Evolutionary conservation across 495 filamentous ascomycete species (phyloP).

Genomic region (Penicillium ucsense): DNA sequence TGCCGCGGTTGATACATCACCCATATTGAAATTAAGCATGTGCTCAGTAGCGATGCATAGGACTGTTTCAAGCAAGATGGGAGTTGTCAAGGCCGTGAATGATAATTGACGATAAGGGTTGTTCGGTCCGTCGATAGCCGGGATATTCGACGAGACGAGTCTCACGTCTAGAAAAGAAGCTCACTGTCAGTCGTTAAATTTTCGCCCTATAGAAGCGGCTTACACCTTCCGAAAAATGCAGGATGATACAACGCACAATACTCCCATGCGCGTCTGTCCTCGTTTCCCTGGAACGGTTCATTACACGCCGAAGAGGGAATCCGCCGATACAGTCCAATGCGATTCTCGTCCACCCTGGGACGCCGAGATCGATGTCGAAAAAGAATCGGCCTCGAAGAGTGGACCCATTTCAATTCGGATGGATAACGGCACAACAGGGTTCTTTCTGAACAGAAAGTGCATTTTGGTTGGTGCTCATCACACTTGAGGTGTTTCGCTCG

Average conservation of each 20-base stretch:
- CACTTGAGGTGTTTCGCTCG: constrained; percentile 19
- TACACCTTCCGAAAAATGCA: no score
- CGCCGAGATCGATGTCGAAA: constrained; percentile 14
- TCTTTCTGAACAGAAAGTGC: constrained; percentile 13
- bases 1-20: constrained; percentile 15
- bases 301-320: constrained; percentile 1
- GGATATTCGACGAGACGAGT: constrained; percentile 19
- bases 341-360: not conserved
- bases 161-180: constrained; percentile 11
- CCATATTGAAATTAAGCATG: constrained; percentile 21
- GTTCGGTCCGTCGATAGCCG: constrained; percentile 18
- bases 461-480: constrained; percentile 13
- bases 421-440: constrained; percentile 12
- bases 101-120: constrained; percentile 23
- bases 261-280: constrained; percentile 18
- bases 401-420: constrained; percentile 16
- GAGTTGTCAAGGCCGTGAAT: constrained; percentile 15
- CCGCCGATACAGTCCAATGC: not conserved
- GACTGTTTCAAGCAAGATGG: constrained; percentile 17
- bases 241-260: constrained; percentile 12
- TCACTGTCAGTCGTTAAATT: no score
- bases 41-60: constrained; percentile 22
- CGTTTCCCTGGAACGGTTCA: constrained; percentile 8
- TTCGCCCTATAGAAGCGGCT: no score
- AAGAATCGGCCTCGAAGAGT: constrained; percentile 4